Base-by-base conservation (phyloP, 768 basidiomycete species). In the Amanita brunnescens region DNA sequence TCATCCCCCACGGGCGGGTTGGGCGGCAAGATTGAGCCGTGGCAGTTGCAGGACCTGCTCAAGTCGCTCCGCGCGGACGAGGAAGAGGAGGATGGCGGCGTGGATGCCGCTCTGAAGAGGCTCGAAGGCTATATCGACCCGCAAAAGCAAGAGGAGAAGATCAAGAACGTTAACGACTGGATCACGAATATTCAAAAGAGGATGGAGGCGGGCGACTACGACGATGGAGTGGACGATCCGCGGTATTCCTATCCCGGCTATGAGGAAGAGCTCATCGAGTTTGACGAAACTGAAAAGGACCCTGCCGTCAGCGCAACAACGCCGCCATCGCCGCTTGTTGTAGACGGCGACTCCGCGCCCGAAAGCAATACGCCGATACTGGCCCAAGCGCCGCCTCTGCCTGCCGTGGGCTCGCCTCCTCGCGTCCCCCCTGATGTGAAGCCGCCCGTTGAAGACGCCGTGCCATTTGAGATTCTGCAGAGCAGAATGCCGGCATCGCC, bases 121-220 rank as follows among this genome's bases (percentile, higher is more conserved):
- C 75, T 96, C 34, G 91, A 95, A 64, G 93, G 91, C 0, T 82
- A 91, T 62, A 87, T 93, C 49, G 90, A 91, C 62, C 77, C 77
- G 0, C 71, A 80, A 54, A 76, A 78, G 60, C 79, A 85, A 61
- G 72, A 79, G 55, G 85, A 81, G 57, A 89, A 84, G 59, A 77
- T 77, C 32, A 74, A 74, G 43, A 90, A 91, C 62, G 87, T 93
- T 3, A 83, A 91, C 61, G 80, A 81, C 2, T 91, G 90, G 90
- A 80, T 91, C 43, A 77, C 78, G 55, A 77, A 76, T 9, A 83
- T 91, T 30, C 80, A 79, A 57, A 76, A 83, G 46, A 75, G 88
- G 24, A 69, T 85, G 64, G 76, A 72, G 6, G 75, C 75, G 16
- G 82, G 82, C 0, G 82, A 83, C 56, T 83, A 84, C 61, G 44